Percentiles rank a stretch among this genome's conserved stretches.
Conservation (phyloP, 345 rosid species). For the Corymbia maculata region DNA sequence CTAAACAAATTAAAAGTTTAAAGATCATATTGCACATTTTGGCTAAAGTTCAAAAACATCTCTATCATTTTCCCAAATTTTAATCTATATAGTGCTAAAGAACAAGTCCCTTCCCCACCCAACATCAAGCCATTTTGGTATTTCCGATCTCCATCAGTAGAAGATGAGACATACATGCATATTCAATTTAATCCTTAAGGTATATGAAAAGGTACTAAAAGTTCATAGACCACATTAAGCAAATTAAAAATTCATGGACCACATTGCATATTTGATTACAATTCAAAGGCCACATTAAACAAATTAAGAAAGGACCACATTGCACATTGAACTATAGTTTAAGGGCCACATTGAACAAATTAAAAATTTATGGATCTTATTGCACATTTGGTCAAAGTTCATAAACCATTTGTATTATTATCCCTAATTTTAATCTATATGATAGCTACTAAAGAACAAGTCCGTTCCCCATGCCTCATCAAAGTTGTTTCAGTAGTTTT, state of each 20-base stretch:
- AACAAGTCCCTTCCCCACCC: no score
- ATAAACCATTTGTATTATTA: not conserved
- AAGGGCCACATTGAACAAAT: not conserved
- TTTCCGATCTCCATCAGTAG: no score
- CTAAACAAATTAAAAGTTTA: no score
- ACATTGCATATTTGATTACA: fast-evolving
- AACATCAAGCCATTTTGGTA: fast-evolving
- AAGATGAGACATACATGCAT: no score
- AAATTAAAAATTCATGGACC: fast-evolving
- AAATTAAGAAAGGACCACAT: fast-evolving
- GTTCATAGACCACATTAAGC: not conserved
- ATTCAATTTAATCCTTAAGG: fast-evolving
- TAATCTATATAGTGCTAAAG: no score
- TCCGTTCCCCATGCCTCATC: not conserved
- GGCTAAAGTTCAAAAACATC: no score
- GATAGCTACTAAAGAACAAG: not conserved
- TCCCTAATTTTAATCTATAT: not conserved
- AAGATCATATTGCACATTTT: no score
- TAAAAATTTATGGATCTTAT: fast-evolving
- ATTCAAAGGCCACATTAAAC: not conserved
- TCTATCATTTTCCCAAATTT: no score
- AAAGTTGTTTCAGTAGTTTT: not conserved
- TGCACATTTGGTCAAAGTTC: fast-evolving
- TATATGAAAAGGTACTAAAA: no score
- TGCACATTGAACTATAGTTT: fast-evolving